These are phyloP conservation scores for Blastomyces percursus DNA, from an alignment of 2,329 filamentous ascomycete genomes.

Conservation along the genomic window DNA sequence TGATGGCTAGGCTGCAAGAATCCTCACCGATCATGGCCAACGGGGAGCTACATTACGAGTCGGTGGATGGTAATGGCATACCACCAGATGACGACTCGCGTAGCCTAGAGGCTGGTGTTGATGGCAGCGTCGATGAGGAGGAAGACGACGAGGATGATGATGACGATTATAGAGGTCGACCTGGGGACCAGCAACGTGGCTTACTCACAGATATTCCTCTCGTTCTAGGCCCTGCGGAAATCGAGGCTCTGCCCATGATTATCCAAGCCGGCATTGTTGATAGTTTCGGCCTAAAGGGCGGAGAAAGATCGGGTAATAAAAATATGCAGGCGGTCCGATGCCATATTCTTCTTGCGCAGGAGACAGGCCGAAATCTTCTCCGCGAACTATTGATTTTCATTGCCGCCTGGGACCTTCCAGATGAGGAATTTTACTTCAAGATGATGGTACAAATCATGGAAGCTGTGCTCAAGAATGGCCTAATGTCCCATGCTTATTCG, in stretches of 20 bases:
- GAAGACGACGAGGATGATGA: conserved; percentile 45
- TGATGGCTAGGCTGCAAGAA: conserved; percentile 41
- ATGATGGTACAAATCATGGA: conserved; percentile 95
- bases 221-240: conserved; percentile 86
- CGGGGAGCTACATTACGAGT: conserved; percentile 33
- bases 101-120: conserved; percentile 34
- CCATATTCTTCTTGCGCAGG: conserved; percentile 77
- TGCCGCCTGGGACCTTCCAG: conserved; percentile 89
- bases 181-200: conserved; percentile 52
- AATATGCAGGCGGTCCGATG: conserved; percentile 86
- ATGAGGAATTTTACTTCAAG: conserved; percentile 90
- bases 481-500: conserved; percentile 87
- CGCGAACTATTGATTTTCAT: conserved; percentile 91
- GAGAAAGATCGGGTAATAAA: conserved; percentile 46
- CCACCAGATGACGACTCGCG: conserved; percentile 33
- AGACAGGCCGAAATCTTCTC: conserved; percentile 80
- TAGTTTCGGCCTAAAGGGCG: conserved; percentile 59
- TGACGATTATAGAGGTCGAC: conserved; percentile 41
- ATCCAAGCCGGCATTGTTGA: conserved; percentile 91
- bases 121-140: conserved; percentile 35
- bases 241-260: conserved; percentile 93
- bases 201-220: conserved; percentile 88
- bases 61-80: conserved; percentile 31
- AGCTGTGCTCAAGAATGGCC: conserved; percentile 74
- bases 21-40: conserved; percentile 31